These are phyloP conservation scores for Penicillium parvum DNA, from an alignment of 495 filamentous ascomycete genomes.

Conservation along the genomic window DNA sequence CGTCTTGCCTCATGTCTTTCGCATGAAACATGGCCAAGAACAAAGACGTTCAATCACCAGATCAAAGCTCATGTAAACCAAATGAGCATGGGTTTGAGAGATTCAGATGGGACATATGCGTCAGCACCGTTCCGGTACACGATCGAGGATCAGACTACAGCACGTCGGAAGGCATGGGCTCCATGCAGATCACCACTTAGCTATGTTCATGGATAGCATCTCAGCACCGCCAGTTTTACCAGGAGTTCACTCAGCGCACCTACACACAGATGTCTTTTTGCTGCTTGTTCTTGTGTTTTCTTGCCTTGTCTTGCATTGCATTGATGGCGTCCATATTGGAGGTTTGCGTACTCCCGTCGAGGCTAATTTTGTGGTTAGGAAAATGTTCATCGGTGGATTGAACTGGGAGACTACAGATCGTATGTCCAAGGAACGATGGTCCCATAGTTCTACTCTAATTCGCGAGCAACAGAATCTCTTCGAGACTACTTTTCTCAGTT, in stretches of 20 bases:
- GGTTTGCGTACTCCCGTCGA: background rate
- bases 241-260: slow-evolving; percentile 8
- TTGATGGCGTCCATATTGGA: background rate
- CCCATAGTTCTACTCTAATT: too few relatives aligned
- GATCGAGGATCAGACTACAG: background rate
- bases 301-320: background rate
- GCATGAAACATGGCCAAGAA: slow-evolving; percentile 12
- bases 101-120: slow-evolving; percentile 3
- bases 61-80: slow-evolving; percentile 38
- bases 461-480: too few relatives aligned
- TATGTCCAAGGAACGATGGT: too few relatives aligned
- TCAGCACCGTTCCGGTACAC: slow-evolving; percentile 2
- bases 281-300: background rate
- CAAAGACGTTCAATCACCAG: slow-evolving; percentile 11
- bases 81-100: slow-evolving; percentile 12
- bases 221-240: slow-evolving; percentile 18
- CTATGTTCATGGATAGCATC: slow-evolving; percentile 26
- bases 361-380: slow-evolving; percentile 53
- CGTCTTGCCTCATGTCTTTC: slow-evolving; percentile 11
- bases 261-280: background rate
- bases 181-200: slow-evolving; percentile 14
- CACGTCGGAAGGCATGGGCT: background rate
- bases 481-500: slow-evolving; percentile 98
- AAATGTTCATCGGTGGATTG: slow-evolving; percentile 99
- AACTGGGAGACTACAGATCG: slow-evolving; percentile 99